Percentiles rank a stretch among this genome's conserved stretches.
Conservation (phyloP, 805 yeast genomes). For the Candida stauntonica region DNA sequence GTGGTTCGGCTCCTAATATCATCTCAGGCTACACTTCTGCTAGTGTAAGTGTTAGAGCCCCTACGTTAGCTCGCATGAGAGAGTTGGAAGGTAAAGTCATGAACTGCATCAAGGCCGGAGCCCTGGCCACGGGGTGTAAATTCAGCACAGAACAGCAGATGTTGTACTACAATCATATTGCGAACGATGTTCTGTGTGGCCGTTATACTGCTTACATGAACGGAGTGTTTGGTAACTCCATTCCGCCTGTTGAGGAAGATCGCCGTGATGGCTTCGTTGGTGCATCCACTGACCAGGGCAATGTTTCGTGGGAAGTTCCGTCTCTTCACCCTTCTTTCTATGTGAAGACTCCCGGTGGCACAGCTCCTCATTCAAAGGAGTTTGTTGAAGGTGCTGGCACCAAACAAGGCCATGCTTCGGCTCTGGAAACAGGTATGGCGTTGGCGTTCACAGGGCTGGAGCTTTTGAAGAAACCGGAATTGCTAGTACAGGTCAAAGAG, state of each 20-base stretch:
- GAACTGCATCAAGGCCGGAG: slow-evolving; percentile 11
- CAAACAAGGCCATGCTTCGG: slow-evolving; percentile 5
- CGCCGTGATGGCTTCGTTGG: slow-evolving; percentile 1
- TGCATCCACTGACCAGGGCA: slow-evolving; percentile 12
- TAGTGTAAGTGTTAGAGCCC: slow-evolving; percentile 8
- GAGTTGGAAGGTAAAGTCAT: slow-evolving; percentile 8
- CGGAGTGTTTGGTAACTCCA: slow-evolving; percentile 3
- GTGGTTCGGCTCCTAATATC: slow-evolving; percentile 11
- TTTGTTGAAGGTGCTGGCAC: slow-evolving; percentile 5
- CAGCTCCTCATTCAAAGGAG: slow-evolving; percentile 9
- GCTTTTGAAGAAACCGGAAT: slow-evolving; percentile 4
- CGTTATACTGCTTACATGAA: slow-evolving; percentile 7
- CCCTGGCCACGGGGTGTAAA: slow-evolving; percentile 12
- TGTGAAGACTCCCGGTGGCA: slow-evolving; percentile 1
- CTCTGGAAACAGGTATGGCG: slow-evolving; percentile 8
- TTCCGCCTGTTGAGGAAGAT: slow-evolving; percentile 3
- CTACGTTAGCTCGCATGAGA: slow-evolving; percentile 9
- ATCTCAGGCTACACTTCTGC: slow-evolving; percentile 11
- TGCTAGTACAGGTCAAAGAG: slow-evolving; percentile 4
- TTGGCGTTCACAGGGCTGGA: slow-evolving; percentile 6
- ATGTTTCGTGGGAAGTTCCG: slow-evolving; percentile 11
- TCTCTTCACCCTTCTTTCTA: slow-evolving; percentile 9
- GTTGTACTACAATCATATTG: slow-evolving; percentile 9
- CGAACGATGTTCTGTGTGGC: slow-evolving; percentile 9
- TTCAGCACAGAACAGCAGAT: slow-evolving; percentile 4